A percentile compares a stretch with the other conserved stretches of the same genome.
These are phyloP conservation scores for Apiotrichum sp. DNA, from an alignment of 1,284 basidiomycete species.

Conservation along the genomic window DNA sequence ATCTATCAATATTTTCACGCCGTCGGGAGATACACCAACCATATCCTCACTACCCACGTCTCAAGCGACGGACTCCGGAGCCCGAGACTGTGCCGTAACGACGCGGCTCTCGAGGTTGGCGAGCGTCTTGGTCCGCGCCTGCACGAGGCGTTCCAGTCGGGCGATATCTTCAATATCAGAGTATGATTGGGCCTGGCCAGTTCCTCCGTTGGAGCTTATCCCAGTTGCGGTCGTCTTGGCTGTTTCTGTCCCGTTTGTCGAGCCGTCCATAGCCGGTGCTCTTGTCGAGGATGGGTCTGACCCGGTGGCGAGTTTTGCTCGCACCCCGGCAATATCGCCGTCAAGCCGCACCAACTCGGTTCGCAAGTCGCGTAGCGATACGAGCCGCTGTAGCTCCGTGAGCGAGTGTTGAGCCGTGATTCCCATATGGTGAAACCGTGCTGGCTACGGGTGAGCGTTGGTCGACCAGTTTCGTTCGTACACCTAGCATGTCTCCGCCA, in stretches of 20 bases:
- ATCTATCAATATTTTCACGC: too few relatives aligned
- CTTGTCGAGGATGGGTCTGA: too few relatives aligned
- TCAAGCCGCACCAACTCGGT: constrained; percentile 29
- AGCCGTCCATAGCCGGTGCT: neutral
- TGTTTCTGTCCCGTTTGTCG: neutral
- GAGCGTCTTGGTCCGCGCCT: constrained; percentile 33
- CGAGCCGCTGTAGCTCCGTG: constrained; percentile 23
- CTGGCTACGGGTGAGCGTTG: constrained; percentile 25
- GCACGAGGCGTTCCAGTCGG: constrained; percentile 35
- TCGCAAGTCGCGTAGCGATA: constrained; percentile 32
- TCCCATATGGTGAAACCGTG: constrained; percentile 42
- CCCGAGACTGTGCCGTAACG: neutral
- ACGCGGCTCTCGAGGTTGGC: constrained; percentile 26
- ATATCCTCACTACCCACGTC: too few relatives aligned
- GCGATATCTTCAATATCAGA: constrained; percentile 29
- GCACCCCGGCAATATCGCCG: constrained; percentile 30
- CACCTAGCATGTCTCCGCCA: constrained; percentile 43
- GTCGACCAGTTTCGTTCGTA: too few relatives aligned
- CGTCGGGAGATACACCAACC: too few relatives aligned
- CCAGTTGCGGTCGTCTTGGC: neutral
- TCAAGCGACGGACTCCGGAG: too few relatives aligned
- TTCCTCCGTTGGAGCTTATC: too few relatives aligned
- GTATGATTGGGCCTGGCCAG: too few relatives aligned
- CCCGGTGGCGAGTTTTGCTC: constrained; percentile 14
- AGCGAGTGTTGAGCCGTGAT: constrained; percentile 33